phyloP scores from a whole-genome alignment of 2,329 filamentous ascomycete genomes.

The Eurotiales sp. region DNA sequence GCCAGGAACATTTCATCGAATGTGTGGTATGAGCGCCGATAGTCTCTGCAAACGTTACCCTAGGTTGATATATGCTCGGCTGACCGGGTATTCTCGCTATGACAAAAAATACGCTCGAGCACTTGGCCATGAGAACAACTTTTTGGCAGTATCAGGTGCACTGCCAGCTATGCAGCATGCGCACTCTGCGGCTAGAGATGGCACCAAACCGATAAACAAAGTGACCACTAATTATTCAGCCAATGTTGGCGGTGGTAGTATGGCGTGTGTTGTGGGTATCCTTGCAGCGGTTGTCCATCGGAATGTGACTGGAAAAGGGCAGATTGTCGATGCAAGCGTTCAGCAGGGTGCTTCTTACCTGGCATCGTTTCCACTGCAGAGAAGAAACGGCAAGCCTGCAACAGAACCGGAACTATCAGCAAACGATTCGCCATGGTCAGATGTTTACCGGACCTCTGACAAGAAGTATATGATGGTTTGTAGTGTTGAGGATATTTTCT shows the following conservation, averaged over 20 bases:
- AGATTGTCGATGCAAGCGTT: constrained; percentile 14
- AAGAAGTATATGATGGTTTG: constrained; percentile 13
- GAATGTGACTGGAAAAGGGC: constrained; percentile 8
- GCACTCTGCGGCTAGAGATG: background rate
- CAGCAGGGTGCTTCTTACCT: constrained; percentile 12
- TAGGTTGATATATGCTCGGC: constrained; percentile 7
- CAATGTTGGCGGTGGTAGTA: constrained; percentile 10
- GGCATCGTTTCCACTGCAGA: constrained; percentile 10
- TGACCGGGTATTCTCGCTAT: constrained; percentile 10
- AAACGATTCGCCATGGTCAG: constrained; percentile 9
- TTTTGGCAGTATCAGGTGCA: constrained; percentile 11
- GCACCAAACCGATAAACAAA: background rate
- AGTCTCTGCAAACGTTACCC: constrained; percentile 8
- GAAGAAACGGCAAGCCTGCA: constrained; percentile 8
- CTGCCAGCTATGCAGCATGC: constrained; percentile 12
- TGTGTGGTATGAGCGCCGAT: constrained; percentile 12
- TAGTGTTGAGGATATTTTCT: constrained; percentile 10
- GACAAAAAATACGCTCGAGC: constrained; percentile 4
- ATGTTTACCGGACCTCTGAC: constrained; percentile 10
- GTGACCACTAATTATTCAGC: constrained; percentile 11
- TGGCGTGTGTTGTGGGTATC: constrained; percentile 11
- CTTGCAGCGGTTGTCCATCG: constrained; percentile 10
- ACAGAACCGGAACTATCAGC: constrained; percentile 9
- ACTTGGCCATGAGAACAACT: constrained; percentile 14
- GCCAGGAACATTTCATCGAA: constrained; percentile 1